phyloP scores from a whole-genome alignment of 371 early-diverging fungal genomes.

The Synchytrium microbalum region DNA sequence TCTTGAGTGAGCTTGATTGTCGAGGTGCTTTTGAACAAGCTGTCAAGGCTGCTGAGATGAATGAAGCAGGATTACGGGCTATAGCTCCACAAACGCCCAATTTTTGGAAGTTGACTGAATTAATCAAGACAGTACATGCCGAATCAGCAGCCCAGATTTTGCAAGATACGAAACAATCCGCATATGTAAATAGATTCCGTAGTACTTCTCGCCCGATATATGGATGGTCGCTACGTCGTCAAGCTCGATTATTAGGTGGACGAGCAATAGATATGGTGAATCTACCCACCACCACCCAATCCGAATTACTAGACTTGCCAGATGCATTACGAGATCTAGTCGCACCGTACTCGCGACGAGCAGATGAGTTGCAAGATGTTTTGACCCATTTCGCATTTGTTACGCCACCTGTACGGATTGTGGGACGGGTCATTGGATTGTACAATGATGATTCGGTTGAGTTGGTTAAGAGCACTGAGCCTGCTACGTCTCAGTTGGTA shows the following conservation, averaged over 20 bases:
- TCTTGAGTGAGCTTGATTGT: neutral
- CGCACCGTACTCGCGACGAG: constrained; percentile 38
- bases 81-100: neutral
- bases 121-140: constrained; percentile 1
- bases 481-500: neutral
- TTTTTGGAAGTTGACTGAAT: constrained; percentile 3
- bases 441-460: neutral
- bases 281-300: constrained; percentile 3
- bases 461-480: neutral
- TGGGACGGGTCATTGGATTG: constrained; percentile 14
- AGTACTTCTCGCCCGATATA: neutral
- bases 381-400: constrained; percentile 61
- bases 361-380: constrained; percentile 34
- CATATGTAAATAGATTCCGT: neutral
- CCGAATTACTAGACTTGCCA: constrained; percentile 9
- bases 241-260: constrained; percentile 18
- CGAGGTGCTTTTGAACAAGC: neutral
- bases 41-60: neutral
- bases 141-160: neutral
- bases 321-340: constrained; percentile 27
- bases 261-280: constrained; percentile 18
- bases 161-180: neutral
- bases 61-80: neutral
- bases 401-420: constrained; percentile 52
- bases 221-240: constrained; percentile 39